Evolutionary conservation across 1,284 basidiomycete species (phyloP), one percentile per base, ranked within the genome.

Genomic region (Neotropicomus parvogracilis): DNA sequence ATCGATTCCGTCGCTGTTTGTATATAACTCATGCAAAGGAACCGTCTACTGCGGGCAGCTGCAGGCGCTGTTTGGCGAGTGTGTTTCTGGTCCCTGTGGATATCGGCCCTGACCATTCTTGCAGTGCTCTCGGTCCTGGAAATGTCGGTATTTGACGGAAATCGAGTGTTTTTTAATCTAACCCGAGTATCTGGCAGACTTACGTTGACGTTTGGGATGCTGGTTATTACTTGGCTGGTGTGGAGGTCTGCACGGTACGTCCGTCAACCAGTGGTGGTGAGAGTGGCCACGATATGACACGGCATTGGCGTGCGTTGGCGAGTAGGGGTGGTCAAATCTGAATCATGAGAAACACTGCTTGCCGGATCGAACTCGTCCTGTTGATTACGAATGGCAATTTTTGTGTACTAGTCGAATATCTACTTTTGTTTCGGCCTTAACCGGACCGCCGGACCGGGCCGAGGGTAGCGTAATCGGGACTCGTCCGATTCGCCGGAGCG

Each of bases 41-140:
- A 57, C 78, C 11, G 69, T 75, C 14, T 79, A 81, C 59, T 83
- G 81, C 50, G 64, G 66, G 24, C 81, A 83, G 51, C 67, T 82
- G 47, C 72, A 72, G 37, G 65, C 72, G 4, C 55, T 80, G 11
- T 79, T 79, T 47, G 76, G 79, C 79, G 44, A 42, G 53, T 34
- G 19, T 40, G 14, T 46, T n/a, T 3, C 34, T 34, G 1, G 20
- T 40, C 26, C 11, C 10, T n/a, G 21, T 20, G 10, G 24, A 35
- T 14, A 12, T 10, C 2, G 6, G 7, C 19, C 8, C 43, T 68
- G 39, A 66, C 20, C 32, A 35, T 32, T 16, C 48, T 21, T 19
- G 24, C 44, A 78, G 75, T 62, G 12, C 50, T 79, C 44, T 70
- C 73, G 0, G 56, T 78, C n/a, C 24, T 79, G 7, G 68, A 75